Base-by-base conservation (phyloP, 495 filamentous ascomycete species). In the Tuber brumale region DNA sequence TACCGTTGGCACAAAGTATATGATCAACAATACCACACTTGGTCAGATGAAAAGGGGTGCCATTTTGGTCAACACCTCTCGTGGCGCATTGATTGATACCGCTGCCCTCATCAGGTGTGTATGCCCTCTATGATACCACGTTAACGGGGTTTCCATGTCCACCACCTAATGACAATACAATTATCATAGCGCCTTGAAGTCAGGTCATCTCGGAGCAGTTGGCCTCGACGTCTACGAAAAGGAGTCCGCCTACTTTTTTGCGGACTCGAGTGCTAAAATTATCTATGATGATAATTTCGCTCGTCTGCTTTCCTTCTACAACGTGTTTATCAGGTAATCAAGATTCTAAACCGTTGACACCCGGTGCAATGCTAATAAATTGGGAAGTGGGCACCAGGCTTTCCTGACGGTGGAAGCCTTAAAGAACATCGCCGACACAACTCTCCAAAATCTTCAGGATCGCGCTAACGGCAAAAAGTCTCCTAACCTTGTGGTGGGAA, bases 401-500 rank as follows among this genome's bases (percentile, higher is more conserved):
- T 92, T 92, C 82, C 90, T 92, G 72, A 92, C 91, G 2, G 82
- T 87, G 37, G 90, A 92, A 83, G 90, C 90, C 6, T 80, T 92
- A 69, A 85, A 83, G 3, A 89, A 90, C 83, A 92, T 92, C 80
- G 86, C 90, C 7, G 86, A 87, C n/a, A 87, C 86, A 19, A 91
- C 90, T 14, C 72, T 91, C 72, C 71, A 80, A 35, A 92, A 92
- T 77, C 75, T 91, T 21, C 80, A 81, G 23, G 84, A 86, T 44
- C 84, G 86, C 14, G 70, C 77, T 39, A 80, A 70, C 70, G 66
- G 71, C 35, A 37, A 48, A n/a, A 45, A 18, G 18, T 80, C 76
- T 21, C 31, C 27, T 1, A 80, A 80, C 46, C 23, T 79, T 27
- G 70, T 72, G 57, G 46, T 46, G 69, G 43, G 27, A 35, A 35